phyloP scores from a whole-genome alignment of 441 rosid species.

The Capsella rubella region DNA sequence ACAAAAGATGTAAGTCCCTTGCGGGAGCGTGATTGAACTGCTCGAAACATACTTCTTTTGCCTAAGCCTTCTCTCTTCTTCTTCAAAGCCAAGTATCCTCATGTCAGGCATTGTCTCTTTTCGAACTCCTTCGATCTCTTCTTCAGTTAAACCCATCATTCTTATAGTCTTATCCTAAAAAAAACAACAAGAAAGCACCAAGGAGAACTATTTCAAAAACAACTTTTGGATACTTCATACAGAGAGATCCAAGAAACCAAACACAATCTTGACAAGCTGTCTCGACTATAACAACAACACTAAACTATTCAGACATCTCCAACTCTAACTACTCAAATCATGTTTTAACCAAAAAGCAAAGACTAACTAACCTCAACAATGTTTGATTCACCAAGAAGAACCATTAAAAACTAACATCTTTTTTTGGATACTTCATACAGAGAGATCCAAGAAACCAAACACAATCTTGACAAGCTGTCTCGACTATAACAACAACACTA shows the following conservation, averaged over 20 bases:
- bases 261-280: neutral
- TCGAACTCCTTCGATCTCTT: slow-evolving; percentile 65
- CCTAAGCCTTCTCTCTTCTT: slow-evolving; percentile 84
- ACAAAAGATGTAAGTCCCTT: slow-evolving; percentile 77
- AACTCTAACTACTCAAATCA: neutral
- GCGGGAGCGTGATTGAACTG: slow-evolving; percentile 65
- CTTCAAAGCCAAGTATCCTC: slow-evolving; percentile 92
- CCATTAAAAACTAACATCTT: too few relatives aligned
- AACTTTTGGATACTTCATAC: too few relatives aligned
- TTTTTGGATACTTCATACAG: too few relatives aligned
- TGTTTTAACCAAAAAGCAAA: neutral
- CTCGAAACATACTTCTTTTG: slow-evolving; percentile 47
- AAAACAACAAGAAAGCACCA: neutral
- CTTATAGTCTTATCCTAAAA: slow-evolving; percentile 70
- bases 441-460: slow-evolving; percentile 18
- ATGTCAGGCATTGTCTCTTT: slow-evolving; percentile 59
- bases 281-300: neutral
- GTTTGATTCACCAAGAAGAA: slow-evolving; percentile 45
- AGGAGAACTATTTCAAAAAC: neutral
- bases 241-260: slow-evolving; percentile 15
- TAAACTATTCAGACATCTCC: neutral
- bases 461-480: neutral
- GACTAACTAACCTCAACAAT: slow-evolving; percentile 56
- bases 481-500: neutral
- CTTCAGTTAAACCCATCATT: slow-evolving; percentile 92